Evolutionary conservation across 116 monocot species (phyloP).

Genomic region (Cymodocea nodosa): DNA sequence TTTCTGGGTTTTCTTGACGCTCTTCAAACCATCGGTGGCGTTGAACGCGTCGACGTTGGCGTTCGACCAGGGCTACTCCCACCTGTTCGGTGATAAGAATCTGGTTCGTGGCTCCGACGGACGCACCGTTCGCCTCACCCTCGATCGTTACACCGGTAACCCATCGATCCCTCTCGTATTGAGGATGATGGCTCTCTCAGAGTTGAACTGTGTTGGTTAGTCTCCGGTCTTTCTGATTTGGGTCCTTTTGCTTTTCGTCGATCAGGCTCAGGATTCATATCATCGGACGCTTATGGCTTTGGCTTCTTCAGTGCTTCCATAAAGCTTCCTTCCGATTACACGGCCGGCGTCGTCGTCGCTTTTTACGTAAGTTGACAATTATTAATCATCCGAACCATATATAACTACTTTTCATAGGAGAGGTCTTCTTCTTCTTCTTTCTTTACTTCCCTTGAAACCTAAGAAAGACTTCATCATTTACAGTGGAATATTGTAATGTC

Average conservation of each 20-base stretch:
- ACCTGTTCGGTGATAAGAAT: slow-evolving; percentile 49
- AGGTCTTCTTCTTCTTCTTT: too few relatives aligned
- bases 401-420: too few relatives aligned
- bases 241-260: background rate
- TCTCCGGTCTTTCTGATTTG: background rate
- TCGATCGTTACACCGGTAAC: slow-evolving; percentile 48
- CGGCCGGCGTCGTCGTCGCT: slow-evolving; percentile 87
- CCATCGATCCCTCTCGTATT: background rate
- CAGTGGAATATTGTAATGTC: too few relatives aligned
- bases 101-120: slow-evolving; percentile 35
- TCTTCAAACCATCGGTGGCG: slow-evolving; percentile 5
- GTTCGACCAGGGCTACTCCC: slow-evolving; percentile 61
- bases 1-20: background rate
- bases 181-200: background rate
- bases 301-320: slow-evolving; percentile 87
- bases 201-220: background rate
- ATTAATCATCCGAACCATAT: too few relatives aligned
- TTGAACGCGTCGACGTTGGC: slow-evolving; percentile 24
- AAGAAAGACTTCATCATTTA: too few relatives aligned
- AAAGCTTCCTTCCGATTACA: slow-evolving; percentile 63
- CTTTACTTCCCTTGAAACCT: too few relatives aligned
- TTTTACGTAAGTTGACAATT: slow-evolving; percentile 94
- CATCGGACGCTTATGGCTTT: slow-evolving; percentile 49
- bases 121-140: slow-evolving; percentile 34
- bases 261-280: slow-evolving; percentile 80